These are phyloP conservation scores for Durotheca rogersii DNA, from an alignment of 495 filamentous ascomycete species.

Conservation along the genomic window DNA sequence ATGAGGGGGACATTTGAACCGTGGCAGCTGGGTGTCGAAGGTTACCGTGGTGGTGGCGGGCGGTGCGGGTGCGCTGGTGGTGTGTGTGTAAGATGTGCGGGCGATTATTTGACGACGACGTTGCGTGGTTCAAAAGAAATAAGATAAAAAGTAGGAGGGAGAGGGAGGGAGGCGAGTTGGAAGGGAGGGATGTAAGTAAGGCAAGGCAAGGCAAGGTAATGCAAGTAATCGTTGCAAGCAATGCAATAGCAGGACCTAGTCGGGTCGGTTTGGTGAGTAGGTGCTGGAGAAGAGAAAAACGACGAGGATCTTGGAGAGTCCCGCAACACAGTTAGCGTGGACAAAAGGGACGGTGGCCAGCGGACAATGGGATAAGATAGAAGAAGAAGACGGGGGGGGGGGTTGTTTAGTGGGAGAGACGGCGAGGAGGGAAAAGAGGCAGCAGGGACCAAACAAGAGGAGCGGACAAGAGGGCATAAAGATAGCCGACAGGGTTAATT, in stretches of 20 bases:
- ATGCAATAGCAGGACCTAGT: no score
- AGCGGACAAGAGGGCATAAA: conserved; percentile 7
- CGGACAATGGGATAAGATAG: background rate
- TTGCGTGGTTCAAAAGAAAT: conserved; percentile 6
- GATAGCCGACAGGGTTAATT: conserved; percentile 17
- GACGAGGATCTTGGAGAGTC: background rate
- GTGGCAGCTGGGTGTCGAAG: conserved; percentile 16
- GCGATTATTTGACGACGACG: background rate
- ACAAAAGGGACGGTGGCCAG: background rate
- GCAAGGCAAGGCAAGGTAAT: no score
- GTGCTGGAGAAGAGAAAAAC: no score
- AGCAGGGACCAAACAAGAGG: no score
- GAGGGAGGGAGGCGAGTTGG: background rate
- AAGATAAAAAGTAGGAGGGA: background rate
- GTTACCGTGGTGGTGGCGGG: no score
- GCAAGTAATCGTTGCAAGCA: no score
- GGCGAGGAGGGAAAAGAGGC: background rate
- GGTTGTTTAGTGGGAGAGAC: conserved; percentile 2
- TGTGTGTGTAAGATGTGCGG: no score
- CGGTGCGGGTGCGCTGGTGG: no score
- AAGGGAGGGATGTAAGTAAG: no score
- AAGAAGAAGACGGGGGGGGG: conserved; percentile 1
- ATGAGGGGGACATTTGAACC: conserved; percentile 33
- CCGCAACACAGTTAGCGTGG: background rate
- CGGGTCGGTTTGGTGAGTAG: no score